phyloP scores from a whole-genome alignment of 805 yeast species.

The Alloascoidea hylecoeti region DNA sequence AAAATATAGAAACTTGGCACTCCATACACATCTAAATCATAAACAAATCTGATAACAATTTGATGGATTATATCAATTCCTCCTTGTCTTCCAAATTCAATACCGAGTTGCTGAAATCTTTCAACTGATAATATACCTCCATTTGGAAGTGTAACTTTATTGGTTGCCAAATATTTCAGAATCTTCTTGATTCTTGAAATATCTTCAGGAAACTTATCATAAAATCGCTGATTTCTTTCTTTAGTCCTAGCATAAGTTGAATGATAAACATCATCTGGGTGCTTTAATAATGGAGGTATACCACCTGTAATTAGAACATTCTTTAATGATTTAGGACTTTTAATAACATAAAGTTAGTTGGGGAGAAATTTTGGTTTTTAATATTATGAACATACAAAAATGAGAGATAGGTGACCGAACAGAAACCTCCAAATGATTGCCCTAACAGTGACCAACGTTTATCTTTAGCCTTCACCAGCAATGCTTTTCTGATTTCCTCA shows the following conservation, averaged over 20 bases:
- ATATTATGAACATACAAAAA: constrained; percentile 11
- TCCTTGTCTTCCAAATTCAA: constrained; percentile 34
- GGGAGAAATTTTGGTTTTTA: background rate
- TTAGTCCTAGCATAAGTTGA: constrained; percentile 31
- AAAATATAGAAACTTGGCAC: constrained; percentile 24
- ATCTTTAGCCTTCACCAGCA: constrained; percentile 16
- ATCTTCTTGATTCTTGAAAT: constrained; percentile 21
- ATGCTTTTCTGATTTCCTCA: constrained; percentile 26
- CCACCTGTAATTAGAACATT: constrained; percentile 42
- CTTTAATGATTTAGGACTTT: constrained; percentile 21
- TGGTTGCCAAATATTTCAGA: constrained; percentile 17
- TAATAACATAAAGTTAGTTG: constrained; percentile 3
- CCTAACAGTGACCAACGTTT: constrained; percentile 38
- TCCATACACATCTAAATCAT: constrained; percentile 23
- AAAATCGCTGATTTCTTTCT: constrained; percentile 33
- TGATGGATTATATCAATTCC: constrained; percentile 34
- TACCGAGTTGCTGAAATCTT: constrained; percentile 39
- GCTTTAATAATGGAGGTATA: constrained; percentile 33
- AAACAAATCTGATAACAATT: constrained; percentile 23
- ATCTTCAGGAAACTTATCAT: constrained; percentile 34
- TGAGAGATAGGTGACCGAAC: constrained; percentile 33
- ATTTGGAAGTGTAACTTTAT: constrained; percentile 27
- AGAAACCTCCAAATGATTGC: constrained; percentile 43
- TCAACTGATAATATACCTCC: constrained; percentile 35
- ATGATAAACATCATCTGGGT: constrained; percentile 32